A percentile compares a stretch with the other conserved stretches of the same genome.
phyloP scores from a whole-genome alignment of 192 early-diverging fungal species.

The Coemansia sp. region DNA sequence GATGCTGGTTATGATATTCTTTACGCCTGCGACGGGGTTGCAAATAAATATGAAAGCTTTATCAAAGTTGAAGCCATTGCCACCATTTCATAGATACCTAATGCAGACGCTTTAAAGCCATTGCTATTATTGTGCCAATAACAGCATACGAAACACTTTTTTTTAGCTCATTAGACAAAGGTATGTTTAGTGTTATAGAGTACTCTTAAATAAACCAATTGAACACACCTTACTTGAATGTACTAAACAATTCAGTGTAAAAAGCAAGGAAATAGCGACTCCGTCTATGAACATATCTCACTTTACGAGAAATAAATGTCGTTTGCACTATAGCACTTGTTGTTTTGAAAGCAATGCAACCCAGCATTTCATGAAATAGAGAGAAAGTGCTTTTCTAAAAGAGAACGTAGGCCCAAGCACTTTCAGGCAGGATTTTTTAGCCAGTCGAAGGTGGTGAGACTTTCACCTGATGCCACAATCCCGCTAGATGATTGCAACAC shows the following conservation, averaged over 20 bases:
- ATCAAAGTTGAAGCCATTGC: background rate
- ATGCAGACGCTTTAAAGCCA: background rate
- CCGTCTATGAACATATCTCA: background rate
- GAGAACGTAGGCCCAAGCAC: no score
- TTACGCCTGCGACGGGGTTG: background rate
- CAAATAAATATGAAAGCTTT: background rate
- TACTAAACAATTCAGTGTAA: no score
- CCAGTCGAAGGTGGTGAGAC: background rate
- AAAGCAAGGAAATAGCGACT: no score
- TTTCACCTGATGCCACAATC: background rate
- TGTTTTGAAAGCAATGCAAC: no score
- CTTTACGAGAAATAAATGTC: background rate
- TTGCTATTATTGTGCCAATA: background rate
- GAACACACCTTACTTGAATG: no score
- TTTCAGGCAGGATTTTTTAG: background rate
- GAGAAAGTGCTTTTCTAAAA: no score
- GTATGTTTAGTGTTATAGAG: background rate
- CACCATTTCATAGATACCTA: background rate
- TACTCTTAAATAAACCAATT: no score
- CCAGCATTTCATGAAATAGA: no score
- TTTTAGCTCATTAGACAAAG: no score
- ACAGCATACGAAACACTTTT: background rate
- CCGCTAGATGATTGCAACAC: background rate
- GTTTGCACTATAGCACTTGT: no score
- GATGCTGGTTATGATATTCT: background rate